A percentile compares a stretch with the other conserved stretches of the same genome.
These are phyloP conservation scores for Aspergillus transmontanensis DNA, from an alignment of 2,329 filamentous ascomycete species.

Conservation along the genomic window DNA sequence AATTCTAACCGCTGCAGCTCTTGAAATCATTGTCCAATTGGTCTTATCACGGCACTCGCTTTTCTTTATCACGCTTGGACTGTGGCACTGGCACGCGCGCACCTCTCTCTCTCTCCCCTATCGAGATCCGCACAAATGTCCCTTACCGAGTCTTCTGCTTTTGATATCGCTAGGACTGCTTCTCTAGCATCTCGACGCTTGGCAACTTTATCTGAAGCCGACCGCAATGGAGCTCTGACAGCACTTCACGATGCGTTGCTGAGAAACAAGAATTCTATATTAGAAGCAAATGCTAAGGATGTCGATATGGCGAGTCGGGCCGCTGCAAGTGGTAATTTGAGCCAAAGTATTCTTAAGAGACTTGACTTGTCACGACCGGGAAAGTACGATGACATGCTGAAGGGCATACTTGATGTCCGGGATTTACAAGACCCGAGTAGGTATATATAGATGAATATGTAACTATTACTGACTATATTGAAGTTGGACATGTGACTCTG, in stretches of 20 bases:
- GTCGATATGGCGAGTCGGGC: constrained; percentile 73
- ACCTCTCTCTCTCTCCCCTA: too few relatives aligned
- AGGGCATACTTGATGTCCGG: constrained; percentile 87
- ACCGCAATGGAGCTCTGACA: constrained; percentile 82
- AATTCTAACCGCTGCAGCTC: not conserved
- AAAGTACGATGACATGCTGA: constrained; percentile 97
- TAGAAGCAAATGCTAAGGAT: constrained; percentile 84
- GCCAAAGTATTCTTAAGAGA: constrained; percentile 80
- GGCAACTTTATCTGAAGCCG: constrained; percentile 72
- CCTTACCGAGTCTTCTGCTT: constrained; percentile 79
- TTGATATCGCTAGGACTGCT: constrained; percentile 75
- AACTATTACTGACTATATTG: constrained; percentile 15
- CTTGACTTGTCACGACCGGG: constrained; percentile 83
- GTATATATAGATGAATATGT: constrained; percentile 31
- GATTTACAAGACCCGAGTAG: constrained; percentile 81
- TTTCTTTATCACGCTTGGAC: not conserved
- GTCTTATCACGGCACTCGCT: not conserved
- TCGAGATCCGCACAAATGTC: constrained; percentile 64
- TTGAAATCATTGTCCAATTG: not conserved
- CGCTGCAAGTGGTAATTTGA: constrained; percentile 74
- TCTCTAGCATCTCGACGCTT: constrained; percentile 81
- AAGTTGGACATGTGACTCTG: constrained; percentile 82
- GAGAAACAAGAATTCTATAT: constrained; percentile 70
- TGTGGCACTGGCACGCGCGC: not conserved
- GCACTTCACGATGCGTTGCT: constrained; percentile 78